Base-by-base conservation (phyloP, 352 stramenopile genomes). In the Phytophthora macrochlamydospora region DNA sequence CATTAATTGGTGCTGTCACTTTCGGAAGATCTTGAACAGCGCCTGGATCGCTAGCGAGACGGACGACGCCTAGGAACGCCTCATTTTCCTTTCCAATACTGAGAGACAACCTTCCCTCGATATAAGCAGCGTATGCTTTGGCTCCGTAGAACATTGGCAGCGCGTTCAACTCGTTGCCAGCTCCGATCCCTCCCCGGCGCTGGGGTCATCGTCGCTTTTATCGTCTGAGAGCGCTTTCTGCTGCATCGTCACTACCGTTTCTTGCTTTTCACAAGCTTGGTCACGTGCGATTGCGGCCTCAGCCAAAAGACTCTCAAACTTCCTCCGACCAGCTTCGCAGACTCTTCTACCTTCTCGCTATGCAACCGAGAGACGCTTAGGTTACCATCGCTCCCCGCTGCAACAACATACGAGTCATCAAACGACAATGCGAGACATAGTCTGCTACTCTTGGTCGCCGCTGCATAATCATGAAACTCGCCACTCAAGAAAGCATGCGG, bases 401-500 rank as follows among this genome's bases (percentile, higher is more conserved):
- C 77, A 13, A 97, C 31, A 1, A 94, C 64, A 32, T 90, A 97
- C 32, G 80, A 84, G 48, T 97, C 90, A 66, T 97, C 91, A 35
- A 90, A 97, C 12, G 84, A 95, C 37, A 92, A 52, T n/a, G 77
- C 73, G 11, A 87, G 64, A 7, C 71, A 67, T 8, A 78, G 44
- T 43, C 50, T 72, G 2, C 53, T 37, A n/a, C 52, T 67, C 24
- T 42, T 58, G 40, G 33, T 73, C 2, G 58, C 57, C 11, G 60
- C 4, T 4, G 51, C 42, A 37, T 66, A 71, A 54, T 97, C 92
- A 64, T 97, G 91, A 37, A 94, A 91, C 56, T 90, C 85, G 42
- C 85, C 80, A 6, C 70, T 87, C 35, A 92, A 74, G 40, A 90
- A 97, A 4, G 85, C 81, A 48, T 83, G 68, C 3, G 89, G 89